Percentiles rank a stretch among this genome's conserved stretches.
Evolutionary conservation across 352 stramenopile species (phyloP).

Genomic region (Elongisporangium anandrum): DNA sequence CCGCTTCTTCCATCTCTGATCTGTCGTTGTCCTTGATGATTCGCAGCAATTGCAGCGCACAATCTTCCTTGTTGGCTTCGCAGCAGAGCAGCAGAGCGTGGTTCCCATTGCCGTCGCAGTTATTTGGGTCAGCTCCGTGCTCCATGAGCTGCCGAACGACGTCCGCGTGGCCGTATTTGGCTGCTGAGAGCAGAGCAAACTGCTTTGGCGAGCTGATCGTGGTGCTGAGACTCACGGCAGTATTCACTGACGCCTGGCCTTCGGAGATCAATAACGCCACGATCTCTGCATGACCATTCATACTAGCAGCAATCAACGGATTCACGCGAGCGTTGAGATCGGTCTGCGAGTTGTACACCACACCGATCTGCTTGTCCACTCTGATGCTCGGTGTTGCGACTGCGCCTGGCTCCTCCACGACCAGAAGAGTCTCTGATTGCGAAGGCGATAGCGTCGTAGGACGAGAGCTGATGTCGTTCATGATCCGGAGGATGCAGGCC

Average conservation of each 20-base stretch:
- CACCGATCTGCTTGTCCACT: constrained; percentile 48
- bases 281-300: constrained; percentile 68
- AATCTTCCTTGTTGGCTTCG: constrained; percentile 43
- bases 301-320: constrained; percentile 58
- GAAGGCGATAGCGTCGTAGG: background rate
- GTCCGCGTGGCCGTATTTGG: constrained; percentile 88
- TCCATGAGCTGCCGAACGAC: constrained; percentile 77
- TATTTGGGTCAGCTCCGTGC: constrained; percentile 23
- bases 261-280: constrained; percentile 38
- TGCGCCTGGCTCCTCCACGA: background rate
- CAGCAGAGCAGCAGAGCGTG: constrained; percentile 59
- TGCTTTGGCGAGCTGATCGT: constrained; percentile 19
- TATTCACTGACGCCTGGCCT: constrained; percentile 15
- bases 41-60: constrained; percentile 38
- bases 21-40: background rate
- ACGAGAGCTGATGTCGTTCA: constrained; percentile 1
- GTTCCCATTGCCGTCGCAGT: constrained; percentile 36
- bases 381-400: background rate
- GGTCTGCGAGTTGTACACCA: constrained; percentile 67
- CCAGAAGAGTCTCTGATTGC: background rate
- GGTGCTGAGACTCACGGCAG: constrained; percentile 14
- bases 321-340: constrained; percentile 57
- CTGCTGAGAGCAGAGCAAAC: constrained; percentile 86
- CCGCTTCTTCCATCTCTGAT: constrained; percentile 1
- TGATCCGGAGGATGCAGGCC: constrained; percentile 24